These are phyloP conservation scores for Asterionellopsis glacialis DNA, from an alignment of 108 stramenopile genomes.

Conservation along the genomic window DNA sequence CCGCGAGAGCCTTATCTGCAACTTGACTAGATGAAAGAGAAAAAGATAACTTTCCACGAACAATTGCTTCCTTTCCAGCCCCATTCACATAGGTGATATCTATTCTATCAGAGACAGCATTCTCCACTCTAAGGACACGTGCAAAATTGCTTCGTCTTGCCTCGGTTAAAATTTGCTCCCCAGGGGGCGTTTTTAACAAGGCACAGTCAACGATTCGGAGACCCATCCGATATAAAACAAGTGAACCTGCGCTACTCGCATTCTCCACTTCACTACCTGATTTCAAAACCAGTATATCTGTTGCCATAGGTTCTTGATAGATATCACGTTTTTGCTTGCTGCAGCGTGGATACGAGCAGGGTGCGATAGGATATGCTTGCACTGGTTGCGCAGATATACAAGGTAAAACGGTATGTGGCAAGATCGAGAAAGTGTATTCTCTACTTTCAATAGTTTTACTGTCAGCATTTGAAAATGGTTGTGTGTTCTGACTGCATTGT, in stretches of 20 bases:
- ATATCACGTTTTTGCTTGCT: constrained; percentile 3
- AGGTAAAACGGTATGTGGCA: neutral
- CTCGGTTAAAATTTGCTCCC: neutral
- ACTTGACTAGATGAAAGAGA: constrained; percentile 22
- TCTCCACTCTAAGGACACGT: constrained; percentile 17
- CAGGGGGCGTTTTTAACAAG: constrained; percentile 10
- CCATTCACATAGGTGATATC: constrained; percentile 24
- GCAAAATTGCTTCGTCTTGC: too few species aligned
- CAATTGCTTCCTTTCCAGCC: constrained; percentile 1
- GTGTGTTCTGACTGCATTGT: too few species aligned
- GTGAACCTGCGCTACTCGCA: neutral
- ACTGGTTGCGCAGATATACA: constrained; percentile 31
- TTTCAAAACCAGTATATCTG: constrained; percentile 48
- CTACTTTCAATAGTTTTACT: too few species aligned
- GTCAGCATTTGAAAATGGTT: too few species aligned
- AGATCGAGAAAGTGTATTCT: too few species aligned
- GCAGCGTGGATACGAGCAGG: constrained; percentile 17
- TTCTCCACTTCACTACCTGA: neutral
- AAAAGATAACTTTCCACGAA: constrained; percentile 26
- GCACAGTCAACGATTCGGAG: constrained; percentile 39
- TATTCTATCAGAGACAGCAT: constrained; percentile 43
- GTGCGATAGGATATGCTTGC: constrained; percentile 42
- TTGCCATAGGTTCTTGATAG: constrained; percentile 21
- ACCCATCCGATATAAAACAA: constrained; percentile 40
- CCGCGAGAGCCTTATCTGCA: constrained; percentile 39